These are phyloP conservation scores for Spizellomyces sp. DNA, from an alignment of 192 early-diverging fungal species.

Conservation along the genomic window DNA sequence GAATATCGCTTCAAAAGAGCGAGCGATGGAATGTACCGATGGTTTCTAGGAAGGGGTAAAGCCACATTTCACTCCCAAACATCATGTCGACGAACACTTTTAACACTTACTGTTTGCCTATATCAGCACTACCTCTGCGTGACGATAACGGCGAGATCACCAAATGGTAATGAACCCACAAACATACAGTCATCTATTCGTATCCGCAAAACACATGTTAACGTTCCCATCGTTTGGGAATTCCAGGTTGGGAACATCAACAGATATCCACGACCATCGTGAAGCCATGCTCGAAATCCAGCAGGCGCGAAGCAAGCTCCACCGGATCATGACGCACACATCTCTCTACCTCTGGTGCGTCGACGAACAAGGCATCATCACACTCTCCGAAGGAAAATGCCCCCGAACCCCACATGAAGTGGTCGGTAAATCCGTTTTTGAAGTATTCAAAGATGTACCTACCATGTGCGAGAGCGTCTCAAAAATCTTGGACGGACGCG, in stretches of 20 bases:
- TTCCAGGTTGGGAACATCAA: constrained; percentile 7
- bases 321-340: not conserved
- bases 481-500: not conserved
- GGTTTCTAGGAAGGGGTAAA: not conserved
- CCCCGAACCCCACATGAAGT: not conserved
- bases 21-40: not conserved
- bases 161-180: not conserved
- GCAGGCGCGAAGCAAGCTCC: not conserved
- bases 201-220: not conserved
- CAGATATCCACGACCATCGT: constrained; percentile 7
- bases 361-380: not conserved
- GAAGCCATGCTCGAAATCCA: not conserved
- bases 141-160: not conserved
- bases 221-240: not conserved
- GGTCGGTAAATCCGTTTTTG: constrained; percentile 1
- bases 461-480: not conserved
- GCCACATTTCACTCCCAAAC: not conserved
- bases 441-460: constrained; percentile 2
- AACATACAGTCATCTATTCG: not conserved
- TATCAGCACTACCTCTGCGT: not conserved
- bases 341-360: not conserved
- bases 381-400: not conserved
- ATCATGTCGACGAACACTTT: not conserved
- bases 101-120: not conserved
- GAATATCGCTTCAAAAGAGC: not conserved